A percentile compares a stretch with the other conserved stretches of the same genome.
Evolutionary conservation across 1,284 basidiomycete genomes (phyloP).

Genomic region (Apiotrichum gamsii): DNA sequence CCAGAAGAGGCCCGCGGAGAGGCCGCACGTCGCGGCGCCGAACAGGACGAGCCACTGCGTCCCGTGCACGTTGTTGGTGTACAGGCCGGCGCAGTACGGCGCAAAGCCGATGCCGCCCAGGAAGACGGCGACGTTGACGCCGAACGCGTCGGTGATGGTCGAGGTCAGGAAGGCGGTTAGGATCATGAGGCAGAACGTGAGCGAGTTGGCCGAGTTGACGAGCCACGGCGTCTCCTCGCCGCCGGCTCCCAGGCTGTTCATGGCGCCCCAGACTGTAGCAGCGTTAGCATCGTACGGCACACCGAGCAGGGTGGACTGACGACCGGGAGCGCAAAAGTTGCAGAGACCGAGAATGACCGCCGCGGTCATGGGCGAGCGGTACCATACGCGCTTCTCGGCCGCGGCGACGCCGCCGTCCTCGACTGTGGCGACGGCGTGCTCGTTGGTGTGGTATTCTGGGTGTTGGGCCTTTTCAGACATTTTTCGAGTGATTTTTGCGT

Average conservation of each 20-base stretch:
- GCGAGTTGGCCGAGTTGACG: conserved; percentile 39
- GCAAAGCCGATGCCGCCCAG: conserved; percentile 25
- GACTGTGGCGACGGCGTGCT: too few relatives aligned
- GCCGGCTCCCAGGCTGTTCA: conserved; percentile 39
- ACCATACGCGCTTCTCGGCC: too few relatives aligned
- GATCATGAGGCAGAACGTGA: conserved; percentile 37
- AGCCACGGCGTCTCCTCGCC: conserved; percentile 28
- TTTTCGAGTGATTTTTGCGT: too few relatives aligned
- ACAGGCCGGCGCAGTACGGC: conserved; percentile 36
- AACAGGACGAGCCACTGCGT: conserved; percentile 32
- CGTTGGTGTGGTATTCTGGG: too few relatives aligned
- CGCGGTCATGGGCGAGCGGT: conserved; percentile 4
- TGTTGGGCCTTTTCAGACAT: too few relatives aligned
- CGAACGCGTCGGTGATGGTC: too few relatives aligned
- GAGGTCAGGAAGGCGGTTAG: too few relatives aligned
- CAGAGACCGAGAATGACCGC: conserved; percentile 15
- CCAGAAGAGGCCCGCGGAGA: conserved; percentile 40
- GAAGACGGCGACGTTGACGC: conserved; percentile 4
- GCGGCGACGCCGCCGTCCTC: too few relatives aligned
- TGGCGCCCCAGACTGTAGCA: conserved; percentile 36
- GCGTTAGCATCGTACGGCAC: neutral
- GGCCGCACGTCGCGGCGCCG: conserved; percentile 29
- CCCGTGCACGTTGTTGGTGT: conserved; percentile 26
- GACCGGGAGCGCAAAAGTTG: conserved; percentile 19
- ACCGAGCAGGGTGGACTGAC: too few relatives aligned